phyloP scores from a whole-genome alignment of 2,329 filamentous ascomycete species.

The Neofusicoccum umdonicola region DNA sequence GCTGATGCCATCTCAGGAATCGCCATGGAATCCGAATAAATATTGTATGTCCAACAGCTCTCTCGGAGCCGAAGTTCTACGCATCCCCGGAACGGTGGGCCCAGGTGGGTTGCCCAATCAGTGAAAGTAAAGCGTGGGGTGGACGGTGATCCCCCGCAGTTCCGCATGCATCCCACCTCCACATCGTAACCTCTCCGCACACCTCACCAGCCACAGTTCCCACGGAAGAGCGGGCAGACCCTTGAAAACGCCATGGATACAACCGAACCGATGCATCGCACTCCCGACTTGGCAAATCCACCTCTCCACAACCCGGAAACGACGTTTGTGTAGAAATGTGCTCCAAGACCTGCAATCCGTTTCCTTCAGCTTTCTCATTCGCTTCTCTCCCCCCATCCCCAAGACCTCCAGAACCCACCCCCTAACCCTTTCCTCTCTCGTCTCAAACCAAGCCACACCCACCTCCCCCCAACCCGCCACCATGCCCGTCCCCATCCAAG shows the following conservation, averaged over 20 bases:
- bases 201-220: constrained; percentile 9
- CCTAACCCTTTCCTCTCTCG: too few species aligned
- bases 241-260: neutral
- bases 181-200: neutral
- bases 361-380: neutral
- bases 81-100: neutral
- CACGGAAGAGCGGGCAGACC: neutral
- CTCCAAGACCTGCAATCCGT: neutral
- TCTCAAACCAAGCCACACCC: too few species aligned
- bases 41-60: neutral
- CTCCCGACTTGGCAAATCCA: neutral
- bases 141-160: neutral
- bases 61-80: neutral
- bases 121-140: neutral
- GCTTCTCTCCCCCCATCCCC: neutral
- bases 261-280: neutral
- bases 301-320: neutral
- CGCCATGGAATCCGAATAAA: neutral
- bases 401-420: neutral
- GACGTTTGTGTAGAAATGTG: neutral
- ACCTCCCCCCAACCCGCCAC: neutral
- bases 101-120: neutral
- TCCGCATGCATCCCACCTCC: neutral
- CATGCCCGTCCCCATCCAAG: constrained; percentile 35
- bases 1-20: neutral